A percentile compares a stretch with the other conserved stretches of the same genome.
These are phyloP conservation scores for Leccinum obscurum DNA, from an alignment of 768 basidiomycete species.

Conservation along the genomic window DNA sequence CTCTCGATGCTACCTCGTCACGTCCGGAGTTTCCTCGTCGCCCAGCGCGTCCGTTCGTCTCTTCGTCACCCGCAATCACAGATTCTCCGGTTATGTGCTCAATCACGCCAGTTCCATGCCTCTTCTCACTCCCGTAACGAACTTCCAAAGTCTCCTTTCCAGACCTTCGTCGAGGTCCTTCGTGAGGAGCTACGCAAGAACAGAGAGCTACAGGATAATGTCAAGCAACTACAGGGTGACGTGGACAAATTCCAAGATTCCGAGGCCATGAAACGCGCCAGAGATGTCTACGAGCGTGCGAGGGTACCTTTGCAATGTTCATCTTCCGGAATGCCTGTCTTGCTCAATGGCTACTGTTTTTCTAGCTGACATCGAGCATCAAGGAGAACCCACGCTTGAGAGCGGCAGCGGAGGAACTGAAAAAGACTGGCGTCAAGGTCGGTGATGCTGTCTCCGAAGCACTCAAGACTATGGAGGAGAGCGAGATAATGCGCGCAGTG, in stretches of 20 bases:
- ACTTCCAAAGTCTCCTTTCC: constrained; percentile 87
- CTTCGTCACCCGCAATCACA: constrained; percentile 14
- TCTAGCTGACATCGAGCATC: constrained; percentile 86
- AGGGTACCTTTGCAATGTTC: constrained; percentile 57
- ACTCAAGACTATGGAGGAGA: constrained; percentile 91
- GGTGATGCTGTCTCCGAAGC: constrained; percentile 94
- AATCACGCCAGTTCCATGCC: constrained; percentile 55
- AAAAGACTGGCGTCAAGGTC: constrained; percentile 85
- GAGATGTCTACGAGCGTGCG: constrained; percentile 91
- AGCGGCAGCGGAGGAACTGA: constrained; percentile 91
- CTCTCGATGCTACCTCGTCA: constrained; percentile 49
- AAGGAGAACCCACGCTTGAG: constrained; percentile 93
- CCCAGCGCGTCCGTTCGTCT: constrained; percentile 27
- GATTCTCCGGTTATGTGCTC: constrained; percentile 29
- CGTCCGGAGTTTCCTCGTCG: constrained; percentile 39
- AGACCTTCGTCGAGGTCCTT: constrained; percentile 93
- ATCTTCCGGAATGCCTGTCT: constrained; percentile 1
- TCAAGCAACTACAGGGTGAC: constrained; percentile 96
- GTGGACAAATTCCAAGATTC: constrained; percentile 97
- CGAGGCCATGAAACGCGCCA: constrained; percentile 90
- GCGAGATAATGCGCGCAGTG: constrained; percentile 85
- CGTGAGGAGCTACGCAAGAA: constrained; percentile 93
- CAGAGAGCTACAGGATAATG: constrained; percentile 92
- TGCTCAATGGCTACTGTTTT: constrained; percentile 5
- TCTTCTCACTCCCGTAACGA: constrained; percentile 63